Conservation (phyloP, 805 yeast genomes). For the Teunomyces atbi region DNA sequence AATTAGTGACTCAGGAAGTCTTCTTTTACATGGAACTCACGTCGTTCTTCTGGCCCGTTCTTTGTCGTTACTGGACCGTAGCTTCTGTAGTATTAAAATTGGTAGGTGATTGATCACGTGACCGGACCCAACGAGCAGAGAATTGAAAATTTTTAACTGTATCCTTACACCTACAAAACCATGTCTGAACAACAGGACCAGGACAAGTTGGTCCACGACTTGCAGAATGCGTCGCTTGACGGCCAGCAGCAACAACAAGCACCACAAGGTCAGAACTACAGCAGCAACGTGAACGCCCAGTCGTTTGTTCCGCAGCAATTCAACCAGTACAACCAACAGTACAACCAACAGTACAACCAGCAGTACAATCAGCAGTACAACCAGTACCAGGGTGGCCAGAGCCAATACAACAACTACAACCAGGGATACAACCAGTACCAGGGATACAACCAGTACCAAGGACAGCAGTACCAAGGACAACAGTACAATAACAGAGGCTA, state of each 20-base stretch:
- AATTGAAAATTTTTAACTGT: constrained; percentile 2
- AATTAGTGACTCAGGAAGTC: too few relatives aligned
- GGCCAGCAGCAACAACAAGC: constrained; percentile 15
- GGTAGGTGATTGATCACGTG: too few relatives aligned
- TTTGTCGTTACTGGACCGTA: background rate
- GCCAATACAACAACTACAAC: constrained; percentile 19
- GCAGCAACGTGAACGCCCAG: constrained; percentile 50
- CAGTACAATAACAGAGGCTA: constrained; percentile 18
- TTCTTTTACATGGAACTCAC: background rate
- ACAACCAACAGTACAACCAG: constrained; percentile 13
- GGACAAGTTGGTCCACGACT: constrained; percentile 43
- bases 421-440: constrained; percentile 14
- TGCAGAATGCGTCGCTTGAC: constrained; percentile 42
- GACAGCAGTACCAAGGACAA: constrained; percentile 9
- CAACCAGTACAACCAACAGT: constrained; percentile 13
- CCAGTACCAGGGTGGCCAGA: constrained; percentile 15
- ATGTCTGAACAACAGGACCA: constrained; percentile 32
- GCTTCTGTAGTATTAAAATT: too few relatives aligned
- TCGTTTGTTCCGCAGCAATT: constrained; percentile 46
- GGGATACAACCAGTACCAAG: constrained; percentile 10
- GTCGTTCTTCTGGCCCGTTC: background rate
- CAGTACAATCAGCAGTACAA: constrained; percentile 17
- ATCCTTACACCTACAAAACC: background rate
- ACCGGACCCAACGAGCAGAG: background rate
- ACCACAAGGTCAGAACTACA: constrained; percentile 15